Base-by-base conservation (phyloP, 306 rosid genomes). In the Ochetophila trinervis region DNA sequence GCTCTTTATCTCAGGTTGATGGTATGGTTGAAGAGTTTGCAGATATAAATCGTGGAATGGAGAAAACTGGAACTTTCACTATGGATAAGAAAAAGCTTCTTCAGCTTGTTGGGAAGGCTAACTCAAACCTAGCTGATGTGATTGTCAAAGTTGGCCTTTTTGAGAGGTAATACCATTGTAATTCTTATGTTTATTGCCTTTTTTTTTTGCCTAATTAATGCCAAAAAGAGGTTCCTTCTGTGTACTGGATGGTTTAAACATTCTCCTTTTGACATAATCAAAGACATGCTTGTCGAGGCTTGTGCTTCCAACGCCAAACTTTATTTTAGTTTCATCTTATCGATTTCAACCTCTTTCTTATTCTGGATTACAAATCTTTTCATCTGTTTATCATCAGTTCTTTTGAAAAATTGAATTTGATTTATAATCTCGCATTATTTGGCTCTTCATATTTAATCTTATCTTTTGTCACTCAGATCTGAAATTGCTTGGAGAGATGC, bases 401-500 rank as follows among this genome's bases (percentile, higher is more conserved):
- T 30, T 56, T 72, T 40, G 69, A 53, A 49, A 67, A 63, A n/a
- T 2, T 17, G 11, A 64, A 21, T 30, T 50, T 61, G 63, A 66
- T 58, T 68, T 40, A 49, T 53, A 35, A 58, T 53, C 56, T 73
- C 51, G 53, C 71, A 40, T 19, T 32, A 44, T 56, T 37, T 57
- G 35, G 60, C 53, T 55, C 72, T 60, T 68, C 23, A 48, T 55
- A 37, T 42, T 64, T 55, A 55, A 73, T 75, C 18, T 57, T 8
- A 27, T 69, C 70, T 13, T 67, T 66, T 70, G 60, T 72, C 68
- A 55, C 68, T 76, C 85, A 91, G 97, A 81, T 88, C 97, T 57
- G 97, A 91, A 82, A 91, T 91, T 73, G 97, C 97, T 69, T 91
- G 97, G 97, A 82, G 97, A 77, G 97, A 91, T 81, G 97, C 97